Percentiles rank a stretch among this genome's conserved stretches.
phyloP scores from a whole-genome alignment of 1,139 yeast species.

The Candida labiduridarum region DNA sequence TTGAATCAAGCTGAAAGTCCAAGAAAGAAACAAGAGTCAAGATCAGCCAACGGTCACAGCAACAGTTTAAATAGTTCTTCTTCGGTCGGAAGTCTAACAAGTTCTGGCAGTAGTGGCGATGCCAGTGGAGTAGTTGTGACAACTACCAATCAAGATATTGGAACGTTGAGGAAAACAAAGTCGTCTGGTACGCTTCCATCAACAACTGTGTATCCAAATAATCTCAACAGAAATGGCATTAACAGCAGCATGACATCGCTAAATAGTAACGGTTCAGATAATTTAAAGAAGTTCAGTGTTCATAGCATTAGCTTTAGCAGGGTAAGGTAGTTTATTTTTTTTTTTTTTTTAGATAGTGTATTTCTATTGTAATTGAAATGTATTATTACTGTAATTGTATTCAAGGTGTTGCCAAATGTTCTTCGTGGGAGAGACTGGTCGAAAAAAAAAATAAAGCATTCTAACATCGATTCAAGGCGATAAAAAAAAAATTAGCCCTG shows the following conservation, averaged over 20 bases:
- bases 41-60: constrained; percentile 7
- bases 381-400: neutral
- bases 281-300: constrained; percentile 16
- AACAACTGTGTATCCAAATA: neutral
- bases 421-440: too few relatives aligned
- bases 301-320: constrained; percentile 35
- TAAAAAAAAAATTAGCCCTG: too few relatives aligned
- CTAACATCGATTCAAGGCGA: neutral
- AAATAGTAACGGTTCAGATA: constrained; percentile 10
- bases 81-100: constrained; percentile 11
- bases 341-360: too few relatives aligned
- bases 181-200: constrained; percentile 16
- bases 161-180: constrained; percentile 11
- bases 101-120: constrained; percentile 9
- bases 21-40: constrained; percentile 3
- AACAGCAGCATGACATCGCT: constrained; percentile 10
- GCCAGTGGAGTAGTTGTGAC: neutral
- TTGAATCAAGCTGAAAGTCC: constrained; percentile 10
- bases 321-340: constrained; percentile 22
- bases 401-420: too few relatives aligned
- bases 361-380: neutral
- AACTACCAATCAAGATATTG: constrained; percentile 3
- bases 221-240: neutral
- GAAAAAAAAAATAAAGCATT: too few relatives aligned
- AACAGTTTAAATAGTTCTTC: constrained; percentile 11